A percentile compares a stretch with the other conserved stretches of the same genome.
phyloP scores from a whole-genome alignment of 2,329 filamentous ascomycete species.

The Trichoderma sp. region DNA sequence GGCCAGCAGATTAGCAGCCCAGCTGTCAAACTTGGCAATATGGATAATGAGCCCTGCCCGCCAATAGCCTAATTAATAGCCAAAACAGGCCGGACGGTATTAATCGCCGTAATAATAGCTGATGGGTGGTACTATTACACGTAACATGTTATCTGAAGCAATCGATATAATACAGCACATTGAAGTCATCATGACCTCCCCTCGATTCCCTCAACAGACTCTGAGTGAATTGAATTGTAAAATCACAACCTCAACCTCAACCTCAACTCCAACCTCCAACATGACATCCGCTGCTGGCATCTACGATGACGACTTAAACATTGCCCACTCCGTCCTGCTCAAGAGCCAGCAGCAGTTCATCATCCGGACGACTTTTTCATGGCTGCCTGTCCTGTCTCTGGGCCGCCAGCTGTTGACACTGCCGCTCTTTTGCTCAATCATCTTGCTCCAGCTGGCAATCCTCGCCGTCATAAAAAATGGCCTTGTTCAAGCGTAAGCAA shows the following conservation, averaged over 20 bases:
- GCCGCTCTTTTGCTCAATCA: background rate
- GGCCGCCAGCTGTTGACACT: conserved; percentile 15
- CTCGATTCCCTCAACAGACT: too few relatives aligned
- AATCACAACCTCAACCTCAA: background rate
- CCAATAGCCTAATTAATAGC: conserved; percentile 16
- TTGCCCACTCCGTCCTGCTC: background rate
- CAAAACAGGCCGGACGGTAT: background rate
- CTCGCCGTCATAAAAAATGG: background rate
- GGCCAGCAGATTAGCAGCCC: background rate
- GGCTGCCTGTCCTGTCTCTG: background rate
- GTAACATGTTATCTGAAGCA: background rate
- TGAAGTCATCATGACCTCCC: too few relatives aligned
- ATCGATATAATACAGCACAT: background rate
- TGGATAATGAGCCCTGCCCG: background rate
- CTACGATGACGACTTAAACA: background rate
- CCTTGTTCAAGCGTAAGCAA: background rate
- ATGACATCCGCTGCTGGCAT: background rate
- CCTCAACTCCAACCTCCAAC: background rate
- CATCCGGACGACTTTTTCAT: background rate
- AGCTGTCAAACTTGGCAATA: conserved; percentile 1
- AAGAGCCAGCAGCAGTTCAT: background rate
- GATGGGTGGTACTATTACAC: too few relatives aligned
- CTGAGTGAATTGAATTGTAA: too few relatives aligned
- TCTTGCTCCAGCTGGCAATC: conserved; percentile 1
- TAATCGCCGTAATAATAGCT: background rate